Base-by-base conservation (phyloP, 331 rosid species). In the Quercus phellos region DNA sequence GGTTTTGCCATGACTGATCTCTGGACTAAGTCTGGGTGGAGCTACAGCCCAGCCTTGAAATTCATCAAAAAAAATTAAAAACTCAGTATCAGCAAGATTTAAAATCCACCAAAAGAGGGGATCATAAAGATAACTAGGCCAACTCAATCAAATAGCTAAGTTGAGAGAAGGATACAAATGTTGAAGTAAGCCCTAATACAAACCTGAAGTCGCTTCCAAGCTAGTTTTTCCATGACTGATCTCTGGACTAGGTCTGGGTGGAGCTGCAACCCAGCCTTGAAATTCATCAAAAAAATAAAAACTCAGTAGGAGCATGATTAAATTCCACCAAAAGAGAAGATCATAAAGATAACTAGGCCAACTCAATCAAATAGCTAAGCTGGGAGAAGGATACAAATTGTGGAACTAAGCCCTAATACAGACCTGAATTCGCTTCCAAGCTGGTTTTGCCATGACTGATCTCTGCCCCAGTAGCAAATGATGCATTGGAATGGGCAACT, bases 141-240 rank as follows among this genome's bases (percentile, higher is more conserved):
- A 50, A n/a, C 51, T 34, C 51, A 66, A 68, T 54, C 10, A 77
- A 51, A 56, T 26, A 76, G 35, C 60, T 24, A 74, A 69, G 59
- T 29, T 7, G 73, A 24, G 29, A 16, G 68, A 79, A 64, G 18
- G 56, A 55, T 13, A 66, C 17, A 26, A 26, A 70, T 54, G 51
- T 29, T 68, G 74, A 81, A 64, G 59, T 42, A 63, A 32, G 24
- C 59, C 71, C 61, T 64, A 68, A 60, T 34, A 54, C 87, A 78
- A 12, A 95, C 99, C 99, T 93, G 97, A 82, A 32, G 85, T 24
- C 66, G 50, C 84, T 81, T 91, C 98, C 81, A 81, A 1, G 86
- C 67, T 84, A 64, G 82, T 78, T 82, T 85, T 88, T 66, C 81
- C 87, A 76, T 79, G 79, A 75, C 79, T 85, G 82, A 80, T 84